phyloP scores from a whole-genome alignment of 306 rosid genomes.

The Gynostemma pentaphyllum region DNA sequence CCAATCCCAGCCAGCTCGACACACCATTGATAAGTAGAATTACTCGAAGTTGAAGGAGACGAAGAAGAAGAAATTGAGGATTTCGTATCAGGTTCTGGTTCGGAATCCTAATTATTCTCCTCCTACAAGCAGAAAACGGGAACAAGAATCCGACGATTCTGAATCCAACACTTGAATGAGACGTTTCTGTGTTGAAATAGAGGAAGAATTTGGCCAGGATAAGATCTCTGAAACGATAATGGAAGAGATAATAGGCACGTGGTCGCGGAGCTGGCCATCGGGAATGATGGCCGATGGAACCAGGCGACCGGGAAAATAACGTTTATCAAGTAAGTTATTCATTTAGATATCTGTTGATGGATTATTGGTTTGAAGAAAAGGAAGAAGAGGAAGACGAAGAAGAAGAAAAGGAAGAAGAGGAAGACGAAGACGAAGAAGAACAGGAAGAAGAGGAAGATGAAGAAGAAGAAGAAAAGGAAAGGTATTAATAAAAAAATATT shows the following conservation, averaged over 20 bases:
- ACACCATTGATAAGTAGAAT: slow-evolving; percentile 28
- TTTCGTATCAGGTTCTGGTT: slow-evolving; percentile 28
- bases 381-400: no score
- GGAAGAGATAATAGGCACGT: slow-evolving; percentile 31
- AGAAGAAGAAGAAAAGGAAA: no score
- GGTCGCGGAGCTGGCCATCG: slow-evolving; percentile 44
- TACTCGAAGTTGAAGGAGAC: slow-evolving; percentile 17
- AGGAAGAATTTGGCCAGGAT: slow-evolving; percentile 7
- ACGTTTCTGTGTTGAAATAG: slow-evolving; percentile 8
- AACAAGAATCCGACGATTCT: slow-evolving; percentile 1
- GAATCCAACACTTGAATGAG: slow-evolving; percentile 2
- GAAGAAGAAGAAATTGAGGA: slow-evolving; percentile 5
- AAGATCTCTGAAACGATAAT: slow-evolving; percentile 14
- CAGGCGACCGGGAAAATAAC: not conserved
- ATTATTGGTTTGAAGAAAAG: no score
- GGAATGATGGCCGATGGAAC: slow-evolving; percentile 1
- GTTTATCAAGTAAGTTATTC: no score
- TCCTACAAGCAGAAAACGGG: slow-evolving; percentile 35
- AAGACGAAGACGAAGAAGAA: no score
- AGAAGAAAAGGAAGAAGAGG: no score
- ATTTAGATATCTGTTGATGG: no score
- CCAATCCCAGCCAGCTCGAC: slow-evolving; percentile 57
- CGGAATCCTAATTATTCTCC: slow-evolving; percentile 31
- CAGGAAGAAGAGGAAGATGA: no score
- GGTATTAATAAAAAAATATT: no score